phyloP scores from a whole-genome alignment of 768 basidiomycete genomes.

The Agaricus blazei region DNA sequence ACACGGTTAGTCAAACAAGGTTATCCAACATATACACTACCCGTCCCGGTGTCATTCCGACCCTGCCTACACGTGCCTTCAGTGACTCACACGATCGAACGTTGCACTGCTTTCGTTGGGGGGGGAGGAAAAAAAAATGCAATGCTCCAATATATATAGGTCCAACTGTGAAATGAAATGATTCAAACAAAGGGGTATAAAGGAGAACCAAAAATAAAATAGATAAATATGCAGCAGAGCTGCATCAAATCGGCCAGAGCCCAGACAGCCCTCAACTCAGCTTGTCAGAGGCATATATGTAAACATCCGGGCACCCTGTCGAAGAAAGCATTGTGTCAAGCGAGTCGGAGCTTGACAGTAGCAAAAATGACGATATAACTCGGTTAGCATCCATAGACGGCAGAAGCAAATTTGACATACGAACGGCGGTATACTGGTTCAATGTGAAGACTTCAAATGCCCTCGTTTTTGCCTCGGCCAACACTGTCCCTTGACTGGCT shows the following conservation, averaged over 20 bases:
- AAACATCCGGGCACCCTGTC: constrained; percentile 51
- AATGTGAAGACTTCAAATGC: constrained; percentile 77
- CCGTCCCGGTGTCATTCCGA: no score
- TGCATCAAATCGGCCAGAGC: no score
- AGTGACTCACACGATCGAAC: no score
- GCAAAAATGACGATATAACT: constrained; percentile 1
- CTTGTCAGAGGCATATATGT: constrained; percentile 23
- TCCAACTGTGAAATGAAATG: not conserved
- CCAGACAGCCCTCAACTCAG: no score
- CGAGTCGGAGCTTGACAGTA: constrained; percentile 36
- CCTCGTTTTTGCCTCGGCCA: constrained; percentile 69
- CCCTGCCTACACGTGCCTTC: no score
- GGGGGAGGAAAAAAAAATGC: no score
- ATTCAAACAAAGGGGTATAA: not conserved
- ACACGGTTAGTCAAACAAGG: no score
- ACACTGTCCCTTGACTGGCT: constrained; percentile 54
- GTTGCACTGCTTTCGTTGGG: no score
- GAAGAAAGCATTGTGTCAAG: constrained; percentile 46
- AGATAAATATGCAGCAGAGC: no score
- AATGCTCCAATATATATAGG: no score
- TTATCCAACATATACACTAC: no score
- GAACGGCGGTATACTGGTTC: constrained; percentile 70
- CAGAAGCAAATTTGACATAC: constrained; percentile 40
- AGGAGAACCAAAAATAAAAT: not conserved
- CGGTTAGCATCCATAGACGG: not conserved